phyloP scores from a whole-genome alignment of 1,284 basidiomycete species.

The Cystobasidium slooffiae region DNA sequence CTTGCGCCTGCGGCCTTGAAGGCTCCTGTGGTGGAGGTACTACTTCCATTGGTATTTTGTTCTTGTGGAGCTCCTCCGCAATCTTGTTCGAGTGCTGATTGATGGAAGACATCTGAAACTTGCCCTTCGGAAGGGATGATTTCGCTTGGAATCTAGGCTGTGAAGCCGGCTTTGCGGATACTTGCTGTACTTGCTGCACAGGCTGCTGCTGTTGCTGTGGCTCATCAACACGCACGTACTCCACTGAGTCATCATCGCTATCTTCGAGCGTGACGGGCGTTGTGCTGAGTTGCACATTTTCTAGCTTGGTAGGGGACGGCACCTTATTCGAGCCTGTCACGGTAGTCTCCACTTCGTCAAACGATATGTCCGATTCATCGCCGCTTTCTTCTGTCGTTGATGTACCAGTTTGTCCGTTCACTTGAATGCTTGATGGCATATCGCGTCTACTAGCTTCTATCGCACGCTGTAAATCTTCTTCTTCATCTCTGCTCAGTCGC shows the following conservation, averaged over 20 bases:
- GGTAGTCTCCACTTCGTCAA: constrained; percentile 36
- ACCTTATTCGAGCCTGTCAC: background rate
- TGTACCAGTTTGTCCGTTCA: constrained; percentile 41
- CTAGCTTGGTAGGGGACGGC: background rate
- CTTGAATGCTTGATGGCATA: constrained; percentile 18
- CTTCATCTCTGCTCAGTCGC: constrained; percentile 48
- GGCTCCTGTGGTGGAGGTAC: too few relatives aligned
- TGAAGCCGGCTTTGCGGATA: too few relatives aligned
- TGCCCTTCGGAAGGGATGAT: too few relatives aligned
- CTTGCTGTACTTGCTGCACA: too few relatives aligned
- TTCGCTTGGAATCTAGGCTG: too few relatives aligned
- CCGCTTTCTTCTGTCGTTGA: constrained; percentile 47
- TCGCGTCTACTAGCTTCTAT: constrained; percentile 47
- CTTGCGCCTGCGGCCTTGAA: background rate
- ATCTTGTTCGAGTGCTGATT: too few relatives aligned
- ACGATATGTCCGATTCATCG: constrained; percentile 37
- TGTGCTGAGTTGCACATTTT: background rate
- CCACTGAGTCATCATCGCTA: constrained; percentile 31
- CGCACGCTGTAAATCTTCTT: constrained; percentile 51
- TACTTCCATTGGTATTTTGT: too few relatives aligned
- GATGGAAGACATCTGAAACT: too few relatives aligned
- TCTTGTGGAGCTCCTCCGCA: too few relatives aligned
- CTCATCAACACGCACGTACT: constrained; percentile 17
- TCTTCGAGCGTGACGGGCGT: background rate
- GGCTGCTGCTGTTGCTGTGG: too few relatives aligned